Evolutionary conservation across 2,329 filamentous ascomycete species (phyloP).

Genomic region (Ceratocystis smalleyi): DNA sequence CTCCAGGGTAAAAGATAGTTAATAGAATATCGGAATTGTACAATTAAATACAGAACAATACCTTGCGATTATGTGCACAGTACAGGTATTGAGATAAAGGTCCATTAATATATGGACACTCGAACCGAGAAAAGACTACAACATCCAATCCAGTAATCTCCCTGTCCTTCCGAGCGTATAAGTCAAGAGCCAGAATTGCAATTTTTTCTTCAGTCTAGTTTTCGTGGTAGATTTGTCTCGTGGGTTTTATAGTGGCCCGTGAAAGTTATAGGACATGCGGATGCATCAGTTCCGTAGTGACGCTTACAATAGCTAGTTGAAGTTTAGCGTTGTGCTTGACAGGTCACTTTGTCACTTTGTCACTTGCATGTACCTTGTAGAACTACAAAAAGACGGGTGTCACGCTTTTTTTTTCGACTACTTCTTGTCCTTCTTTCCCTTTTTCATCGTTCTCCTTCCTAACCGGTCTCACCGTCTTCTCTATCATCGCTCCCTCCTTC

Average conservation of each 20-base stretch:
- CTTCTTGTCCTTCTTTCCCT: slow-evolving; percentile 2
- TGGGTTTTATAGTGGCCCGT: no score
- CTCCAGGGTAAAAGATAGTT: no score
- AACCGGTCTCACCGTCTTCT: neutral
- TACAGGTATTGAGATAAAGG: neutral
- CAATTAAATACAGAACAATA: no score
- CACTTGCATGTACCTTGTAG: neutral
- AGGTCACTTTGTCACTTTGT: neutral
- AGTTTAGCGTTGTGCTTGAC: neutral
- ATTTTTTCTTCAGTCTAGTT: neutral
- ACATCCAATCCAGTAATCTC: neutral
- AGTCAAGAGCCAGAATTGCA: neutral
- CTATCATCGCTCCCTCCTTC: neutral
- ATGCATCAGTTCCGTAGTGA: neutral
- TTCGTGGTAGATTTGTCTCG: neutral
- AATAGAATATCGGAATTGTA: no score
- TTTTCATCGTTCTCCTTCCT: neutral
- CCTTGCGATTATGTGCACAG: neutral
- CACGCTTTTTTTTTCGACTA: neutral
- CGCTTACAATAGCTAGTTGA: neutral
- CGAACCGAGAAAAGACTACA: neutral
- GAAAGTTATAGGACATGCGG: neutral
- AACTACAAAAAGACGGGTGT: slow-evolving; percentile 1
- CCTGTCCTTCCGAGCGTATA: neutral
- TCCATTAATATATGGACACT: neutral